Evolutionary conservation across 2,329 filamentous ascomycete genomes (phyloP), one percentile per base, ranked within the genome.

Genomic region (Neofusicoccum ribis): DNA sequence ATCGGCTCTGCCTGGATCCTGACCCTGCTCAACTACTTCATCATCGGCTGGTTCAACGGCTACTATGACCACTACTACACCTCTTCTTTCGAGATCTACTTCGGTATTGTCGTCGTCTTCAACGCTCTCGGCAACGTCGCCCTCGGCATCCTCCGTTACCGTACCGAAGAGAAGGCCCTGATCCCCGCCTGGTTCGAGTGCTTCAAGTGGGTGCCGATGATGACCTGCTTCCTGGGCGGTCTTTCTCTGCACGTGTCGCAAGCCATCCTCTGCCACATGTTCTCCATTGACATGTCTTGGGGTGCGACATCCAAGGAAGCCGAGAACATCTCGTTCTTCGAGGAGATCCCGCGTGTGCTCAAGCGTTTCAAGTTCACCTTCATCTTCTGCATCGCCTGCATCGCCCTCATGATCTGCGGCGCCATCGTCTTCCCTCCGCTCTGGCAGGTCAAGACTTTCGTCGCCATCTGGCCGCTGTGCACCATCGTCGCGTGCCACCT

Each of bases 31-130:
- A 92, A 92, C 79, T 93, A 92, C 80, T 91, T 92, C 77, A 78
- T 91, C 47, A 86, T 89, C 69, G 90, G 90, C 66, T 92, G 89
- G 88, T 90, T 85, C 79, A 91, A 91, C 73, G 89, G 88, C 54
- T 89, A 89, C 76, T 84, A 92, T 27, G 90, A 92, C 78, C 88
- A 90, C 78, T 91, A 89, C 81, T 91, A 91, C 73, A 82, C 91
- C 70, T 88, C 91, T 78, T 89, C 86, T 34, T 91, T 90, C 88
- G 84, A 90, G 78, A 87, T 92, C 51, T 92, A 89, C 88, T 90
- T 93, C 79, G 89, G 89, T 70, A 91, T 92, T 76, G 87, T 92
- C 76, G 85, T 92, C 70, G 88, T 92, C 68, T 92, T 93, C 80
- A 90, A 90, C 70, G 89, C 87, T 37, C 85, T 91, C 47, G 90